Conservation (phyloP, 1,139 yeast species). For the Suhomyces atakaporum region DNA sequence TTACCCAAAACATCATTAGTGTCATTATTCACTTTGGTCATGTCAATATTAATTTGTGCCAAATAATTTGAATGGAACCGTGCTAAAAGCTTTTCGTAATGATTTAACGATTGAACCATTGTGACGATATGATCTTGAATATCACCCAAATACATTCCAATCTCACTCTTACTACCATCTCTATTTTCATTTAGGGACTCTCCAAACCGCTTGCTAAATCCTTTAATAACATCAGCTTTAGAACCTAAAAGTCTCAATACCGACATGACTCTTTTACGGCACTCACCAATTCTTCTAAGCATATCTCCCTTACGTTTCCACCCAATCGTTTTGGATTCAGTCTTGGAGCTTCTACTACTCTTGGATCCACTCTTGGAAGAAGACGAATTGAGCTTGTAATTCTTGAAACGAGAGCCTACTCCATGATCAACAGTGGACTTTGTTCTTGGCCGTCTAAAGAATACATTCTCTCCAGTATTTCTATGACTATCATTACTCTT, state of each 20-base stretch:
- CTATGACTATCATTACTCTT: slow-evolving; percentile 6
- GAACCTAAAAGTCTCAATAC: slow-evolving; percentile 79
- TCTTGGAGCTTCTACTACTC: slow-evolving; percentile 25
- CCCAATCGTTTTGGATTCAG: slow-evolving; percentile 60
- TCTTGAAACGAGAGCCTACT: slow-evolving; percentile 19
- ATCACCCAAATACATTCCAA: slow-evolving; percentile 82
- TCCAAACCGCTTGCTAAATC: slow-evolving; percentile 86
- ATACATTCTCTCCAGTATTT: slow-evolving; percentile 25
- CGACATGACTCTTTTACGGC: slow-evolving; percentile 93
- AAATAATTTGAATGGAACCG: slow-evolving; percentile 92
- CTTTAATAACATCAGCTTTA: slow-evolving; percentile 95
- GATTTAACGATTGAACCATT: slow-evolving; percentile 92
- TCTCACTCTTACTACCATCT: slow-evolving; percentile 29
- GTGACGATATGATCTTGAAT: slow-evolving; percentile 94
- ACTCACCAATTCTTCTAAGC: slow-evolving; percentile 92
- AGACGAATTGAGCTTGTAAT: slow-evolving; percentile 3
- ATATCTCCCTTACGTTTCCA: slow-evolving; percentile 95
- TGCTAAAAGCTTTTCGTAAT: slow-evolving; percentile 89
- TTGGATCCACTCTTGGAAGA: slow-evolving; percentile 16
- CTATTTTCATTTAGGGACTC: slow-evolving; percentile 63
- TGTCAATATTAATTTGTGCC: slow-evolving; percentile 95
- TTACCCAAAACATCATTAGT: slow-evolving; percentile 95
- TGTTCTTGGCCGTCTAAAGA: slow-evolving; percentile 40
- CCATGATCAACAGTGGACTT: slow-evolving; percentile 42
- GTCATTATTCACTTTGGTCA: slow-evolving; percentile 96